A percentile compares a stretch with the other conserved stretches of the same genome.
phyloP scores from a whole-genome alignment of 2,329 filamentous ascomycete species.

The Pseudogymnoascus sp. region DNA sequence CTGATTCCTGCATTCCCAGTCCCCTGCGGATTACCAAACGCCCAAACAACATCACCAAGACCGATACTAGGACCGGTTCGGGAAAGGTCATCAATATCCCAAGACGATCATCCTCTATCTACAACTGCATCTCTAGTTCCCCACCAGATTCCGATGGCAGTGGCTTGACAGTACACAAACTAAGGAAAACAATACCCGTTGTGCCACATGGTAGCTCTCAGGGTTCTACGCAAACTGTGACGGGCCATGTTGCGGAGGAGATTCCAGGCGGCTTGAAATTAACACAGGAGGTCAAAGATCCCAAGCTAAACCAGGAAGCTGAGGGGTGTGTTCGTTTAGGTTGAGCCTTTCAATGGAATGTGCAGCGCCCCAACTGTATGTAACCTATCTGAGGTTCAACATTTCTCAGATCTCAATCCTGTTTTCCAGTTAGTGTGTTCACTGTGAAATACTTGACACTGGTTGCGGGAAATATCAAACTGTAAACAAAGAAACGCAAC shows the following conservation, averaged over 20 bases:
- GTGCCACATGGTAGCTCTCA: neutral
- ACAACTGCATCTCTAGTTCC: neutral
- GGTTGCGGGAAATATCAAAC: neutral
- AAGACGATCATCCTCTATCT: slow-evolving; percentile 6
- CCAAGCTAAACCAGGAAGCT: neutral
- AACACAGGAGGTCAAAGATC: neutral
- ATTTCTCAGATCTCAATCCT: neutral
- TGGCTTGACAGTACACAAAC: neutral
- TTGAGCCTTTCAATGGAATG: neutral
- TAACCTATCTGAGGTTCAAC: neutral
- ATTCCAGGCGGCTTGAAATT: neutral
- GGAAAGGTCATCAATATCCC: slow-evolving; percentile 1
- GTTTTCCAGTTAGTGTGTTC: neutral
- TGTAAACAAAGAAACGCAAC: neutral
- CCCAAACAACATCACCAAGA: neutral
- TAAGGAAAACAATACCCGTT: neutral
- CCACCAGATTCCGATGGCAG: neutral
- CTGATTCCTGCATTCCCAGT: neutral
- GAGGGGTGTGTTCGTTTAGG: neutral
- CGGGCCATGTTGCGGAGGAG: neutral
- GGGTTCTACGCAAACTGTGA: neutral
- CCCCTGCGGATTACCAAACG: neutral
- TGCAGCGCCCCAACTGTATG: neutral
- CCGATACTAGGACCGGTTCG: neutral
- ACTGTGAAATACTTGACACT: neutral